Evolutionary conservation across 116 monocot genomes (phyloP).

Genomic region (Trichopus zeylanicus): DNA sequence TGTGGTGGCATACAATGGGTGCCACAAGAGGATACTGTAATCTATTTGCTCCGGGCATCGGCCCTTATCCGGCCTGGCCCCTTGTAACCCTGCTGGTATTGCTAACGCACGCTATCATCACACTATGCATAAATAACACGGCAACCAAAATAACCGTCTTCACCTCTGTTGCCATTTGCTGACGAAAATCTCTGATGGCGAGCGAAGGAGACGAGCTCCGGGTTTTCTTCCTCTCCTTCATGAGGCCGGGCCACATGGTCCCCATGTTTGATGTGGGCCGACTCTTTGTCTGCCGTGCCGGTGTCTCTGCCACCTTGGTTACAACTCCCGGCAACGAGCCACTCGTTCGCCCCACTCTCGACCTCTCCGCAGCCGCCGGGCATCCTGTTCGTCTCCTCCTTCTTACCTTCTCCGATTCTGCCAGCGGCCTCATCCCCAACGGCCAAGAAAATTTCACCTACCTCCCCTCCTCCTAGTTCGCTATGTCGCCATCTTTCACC

Average conservation of each 20-base stretch:
- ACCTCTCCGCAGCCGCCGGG: background rate
- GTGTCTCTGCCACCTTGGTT: slow-evolving; percentile 28
- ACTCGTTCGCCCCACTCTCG: slow-evolving; percentile 2
- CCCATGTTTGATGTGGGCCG: slow-evolving; percentile 47
- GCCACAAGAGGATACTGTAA: too few relatives aligned
- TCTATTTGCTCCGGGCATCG: too few relatives aligned
- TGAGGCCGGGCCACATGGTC: slow-evolving; percentile 27
- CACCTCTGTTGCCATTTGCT: too few relatives aligned
- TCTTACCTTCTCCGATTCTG: slow-evolving; percentile 35
- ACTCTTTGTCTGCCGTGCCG: slow-evolving; percentile 21
- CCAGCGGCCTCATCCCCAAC: slow-evolving; percentile 12
- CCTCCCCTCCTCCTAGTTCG: background rate
- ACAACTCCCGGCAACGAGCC: slow-evolving; percentile 28
- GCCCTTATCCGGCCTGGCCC: too few relatives aligned
- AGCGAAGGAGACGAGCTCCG: too few relatives aligned
- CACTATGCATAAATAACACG: too few relatives aligned
- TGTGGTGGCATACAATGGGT: too few relatives aligned
- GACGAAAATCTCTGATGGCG: too few relatives aligned
- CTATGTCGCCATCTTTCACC: background rate
- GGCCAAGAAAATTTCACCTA: slow-evolving; percentile 15
- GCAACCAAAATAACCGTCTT: too few relatives aligned
- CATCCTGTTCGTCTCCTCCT: background rate
- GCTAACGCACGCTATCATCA: too few relatives aligned
- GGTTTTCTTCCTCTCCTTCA: background rate
- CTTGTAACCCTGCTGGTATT: too few relatives aligned